Evolutionary conservation across 179 eudicot genomes (phyloP), one percentile per base, ranked within the genome.

Genomic region (Spinacia oleracea): DNA sequence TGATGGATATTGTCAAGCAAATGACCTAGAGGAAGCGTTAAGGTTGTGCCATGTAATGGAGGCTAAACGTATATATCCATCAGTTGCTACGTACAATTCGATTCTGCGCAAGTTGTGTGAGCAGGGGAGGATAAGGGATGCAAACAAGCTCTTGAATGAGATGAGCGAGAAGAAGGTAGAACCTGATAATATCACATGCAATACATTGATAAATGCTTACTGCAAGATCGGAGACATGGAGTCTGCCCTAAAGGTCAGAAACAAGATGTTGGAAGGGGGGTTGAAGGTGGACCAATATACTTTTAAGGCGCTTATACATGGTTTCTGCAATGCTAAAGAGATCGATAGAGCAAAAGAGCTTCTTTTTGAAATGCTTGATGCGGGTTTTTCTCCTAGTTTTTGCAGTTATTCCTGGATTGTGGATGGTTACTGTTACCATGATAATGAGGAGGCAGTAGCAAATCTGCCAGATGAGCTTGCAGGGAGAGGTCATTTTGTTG

Each of bases 131-230:
- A 73, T 87, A 66, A 80, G 85, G 67, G 88, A 83, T 38, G 90
- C 90, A 35, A 89, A 84, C 75, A 82, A 82, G 84, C 78, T 90
- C 50, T 76, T 89, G 78, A 78, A 79, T 73, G 92, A 86, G 68
- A 89, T 90, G 93, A 83, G 75, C 73, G 88, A 86, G 51, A 89
- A 81, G 81, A 84, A 84, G 76, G 73, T 91, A 82, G 84, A 86
- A 79, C 87, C 96, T 50, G 90, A 91, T 78, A 81, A 82, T 74
- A 79, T 90, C 42, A 90, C 93, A 2, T 89, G 89, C 83, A 90
- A 90, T 60, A 89, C 90, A 70, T 79, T 82, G 83, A 81, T 90
- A 27, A 83, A 79, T 58, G 90, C 93, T 53, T 87, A 87, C 76
- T 87, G 92, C 69, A 86, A 87, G 80, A 82, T 84, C 42, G 84